Conservation (phyloP, 495 filamentous ascomycete species). For the Amniculicola lignicola region DNA sequence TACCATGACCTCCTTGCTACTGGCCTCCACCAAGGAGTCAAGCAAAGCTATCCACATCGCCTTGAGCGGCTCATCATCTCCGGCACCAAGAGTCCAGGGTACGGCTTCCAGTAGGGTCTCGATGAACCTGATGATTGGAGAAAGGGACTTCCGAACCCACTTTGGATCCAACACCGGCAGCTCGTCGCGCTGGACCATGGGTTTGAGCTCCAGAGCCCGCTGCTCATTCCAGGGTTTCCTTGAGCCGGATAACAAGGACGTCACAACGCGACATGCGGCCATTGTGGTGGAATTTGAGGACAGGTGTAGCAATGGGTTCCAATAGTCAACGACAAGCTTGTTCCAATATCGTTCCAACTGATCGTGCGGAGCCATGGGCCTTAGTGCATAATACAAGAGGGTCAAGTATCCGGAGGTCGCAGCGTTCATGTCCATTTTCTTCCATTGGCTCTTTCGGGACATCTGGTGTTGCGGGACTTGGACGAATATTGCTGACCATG, state of each 20-base stretch:
- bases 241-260: conserved; percentile 64
- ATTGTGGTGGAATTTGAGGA: conserved; percentile 18
- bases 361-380: conserved; percentile 57
- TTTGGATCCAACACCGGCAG: conserved; percentile 74
- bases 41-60: conserved; percentile 68
- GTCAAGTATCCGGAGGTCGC: conserved; percentile 69
- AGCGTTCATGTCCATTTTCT: conserved; percentile 55
- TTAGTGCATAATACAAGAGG: conserved; percentile 82
- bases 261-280: conserved; percentile 60
- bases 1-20: conserved; percentile 85
- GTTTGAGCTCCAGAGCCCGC: conserved; percentile 61
- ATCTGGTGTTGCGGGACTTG: conserved; percentile 69
- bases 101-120: conserved; percentile 59
- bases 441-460: conserved; percentile 58
- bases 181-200: conserved; percentile 60
- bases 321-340: conserved; percentile 58
- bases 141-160: conserved; percentile 76
- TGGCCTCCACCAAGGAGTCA: conserved; percentile 68
- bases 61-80: conserved; percentile 48
- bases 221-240: conserved; percentile 72
- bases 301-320: conserved; percentile 46
- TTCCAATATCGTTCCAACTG: conserved; percentile 80
- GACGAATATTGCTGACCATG: conserved; percentile 62
- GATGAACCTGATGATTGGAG: conserved; percentile 59
- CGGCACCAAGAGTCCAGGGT: conserved; percentile 48